A percentile compares a stretch with the other conserved stretches of the same genome.
Conservation (phyloP, 2,329 filamentous ascomycete species). For the Nannizzia gypsea region DNA sequence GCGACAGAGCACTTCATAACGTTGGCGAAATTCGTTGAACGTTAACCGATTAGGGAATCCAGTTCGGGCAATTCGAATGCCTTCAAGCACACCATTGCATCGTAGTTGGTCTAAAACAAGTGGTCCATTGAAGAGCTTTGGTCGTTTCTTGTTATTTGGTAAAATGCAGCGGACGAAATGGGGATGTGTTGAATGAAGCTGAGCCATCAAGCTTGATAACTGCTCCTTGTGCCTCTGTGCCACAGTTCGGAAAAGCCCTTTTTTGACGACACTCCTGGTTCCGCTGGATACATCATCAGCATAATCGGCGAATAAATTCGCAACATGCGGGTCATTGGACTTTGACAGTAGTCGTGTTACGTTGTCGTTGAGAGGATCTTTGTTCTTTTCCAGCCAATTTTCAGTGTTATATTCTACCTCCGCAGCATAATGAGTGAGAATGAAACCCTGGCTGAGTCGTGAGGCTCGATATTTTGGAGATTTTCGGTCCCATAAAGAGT, state of each 20-base stretch:
- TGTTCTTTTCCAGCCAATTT: constrained; percentile 97
- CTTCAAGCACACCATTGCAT: constrained; percentile 98
- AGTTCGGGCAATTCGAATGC: constrained; percentile 90
- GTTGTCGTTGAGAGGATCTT: constrained; percentile 95
- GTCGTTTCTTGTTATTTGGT: constrained; percentile 93
- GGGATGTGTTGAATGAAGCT: constrained; percentile 90
- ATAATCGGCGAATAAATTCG: constrained; percentile 77
- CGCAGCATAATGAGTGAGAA: constrained; percentile 92
- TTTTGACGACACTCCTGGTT: constrained; percentile 75
- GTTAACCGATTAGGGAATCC: constrained; percentile 89
- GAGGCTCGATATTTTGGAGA: constrained; percentile 85
- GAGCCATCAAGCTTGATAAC: constrained; percentile 86
- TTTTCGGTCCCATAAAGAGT: constrained; percentile 92
- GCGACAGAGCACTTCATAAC: constrained; percentile 86
- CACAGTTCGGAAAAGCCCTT: constrained; percentile 90
- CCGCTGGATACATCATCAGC: constrained; percentile 63
- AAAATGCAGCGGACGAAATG: constrained; percentile 97
- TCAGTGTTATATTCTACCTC: constrained; percentile 95
- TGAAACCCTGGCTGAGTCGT: constrained; percentile 78
- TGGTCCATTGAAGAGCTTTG: constrained; percentile 81
- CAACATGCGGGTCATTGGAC: constrained; percentile 73
- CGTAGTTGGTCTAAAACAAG: constrained; percentile 96
- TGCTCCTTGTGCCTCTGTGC: constrained; percentile 97
- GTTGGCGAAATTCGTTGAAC: constrained; percentile 86
- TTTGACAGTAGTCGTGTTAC: constrained; percentile 75